A percentile compares a stretch with the other conserved stretches of the same genome.
phyloP scores from a whole-genome alignment of 495 filamentous ascomycete genomes.

The Penicillium flavigenum region DNA sequence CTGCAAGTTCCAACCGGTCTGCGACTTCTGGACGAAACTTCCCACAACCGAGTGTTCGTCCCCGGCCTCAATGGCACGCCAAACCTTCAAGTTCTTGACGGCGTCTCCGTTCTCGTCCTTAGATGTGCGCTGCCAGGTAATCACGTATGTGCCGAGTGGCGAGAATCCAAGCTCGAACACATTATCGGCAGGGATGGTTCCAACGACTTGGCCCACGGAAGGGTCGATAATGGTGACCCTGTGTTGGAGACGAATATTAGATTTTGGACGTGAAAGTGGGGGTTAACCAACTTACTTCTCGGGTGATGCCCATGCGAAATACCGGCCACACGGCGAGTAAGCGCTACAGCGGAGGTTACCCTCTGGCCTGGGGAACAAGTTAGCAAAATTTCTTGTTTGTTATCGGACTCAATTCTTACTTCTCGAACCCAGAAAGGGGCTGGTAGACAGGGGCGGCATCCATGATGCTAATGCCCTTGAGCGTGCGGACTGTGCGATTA shows the following conservation, averaged over 20 bases:
- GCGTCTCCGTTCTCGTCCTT: slow-evolving; percentile 94
- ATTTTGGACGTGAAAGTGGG: background rate
- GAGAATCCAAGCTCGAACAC: slow-evolving; percentile 96
- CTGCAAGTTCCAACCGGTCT: slow-evolving; percentile 96
- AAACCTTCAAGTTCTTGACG: slow-evolving; percentile 94
- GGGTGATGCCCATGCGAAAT: slow-evolving; percentile 90
- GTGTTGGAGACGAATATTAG: slow-evolving; percentile 1
- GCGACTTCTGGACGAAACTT: slow-evolving; percentile 88
- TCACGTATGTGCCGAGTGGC: slow-evolving; percentile 83
- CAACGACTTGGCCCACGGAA: slow-evolving; percentile 72
- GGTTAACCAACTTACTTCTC: slow-evolving; percentile 59
- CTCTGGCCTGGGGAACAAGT: slow-evolving; percentile 64
- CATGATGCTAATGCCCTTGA: slow-evolving; percentile 91
- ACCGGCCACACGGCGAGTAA: slow-evolving; percentile 93
- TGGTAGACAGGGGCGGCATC: slow-evolving; percentile 88
- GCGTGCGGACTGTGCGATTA: slow-evolving; percentile 68
- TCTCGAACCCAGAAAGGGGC: slow-evolving; percentile 75
- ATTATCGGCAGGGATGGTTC: slow-evolving; percentile 70
- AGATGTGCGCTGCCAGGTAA: slow-evolving; percentile 91
- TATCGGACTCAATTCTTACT: slow-evolving; percentile 40
- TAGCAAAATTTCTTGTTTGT: slow-evolving; percentile 5
- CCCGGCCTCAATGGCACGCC: slow-evolving; percentile 65
- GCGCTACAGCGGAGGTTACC: slow-evolving; percentile 90
- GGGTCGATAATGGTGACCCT: slow-evolving; percentile 83
- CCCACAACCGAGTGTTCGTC: slow-evolving; percentile 73